Base-by-base conservation (phyloP, 2,329 filamentous ascomycete genomes). In the Cadophora gregata region DNA sequence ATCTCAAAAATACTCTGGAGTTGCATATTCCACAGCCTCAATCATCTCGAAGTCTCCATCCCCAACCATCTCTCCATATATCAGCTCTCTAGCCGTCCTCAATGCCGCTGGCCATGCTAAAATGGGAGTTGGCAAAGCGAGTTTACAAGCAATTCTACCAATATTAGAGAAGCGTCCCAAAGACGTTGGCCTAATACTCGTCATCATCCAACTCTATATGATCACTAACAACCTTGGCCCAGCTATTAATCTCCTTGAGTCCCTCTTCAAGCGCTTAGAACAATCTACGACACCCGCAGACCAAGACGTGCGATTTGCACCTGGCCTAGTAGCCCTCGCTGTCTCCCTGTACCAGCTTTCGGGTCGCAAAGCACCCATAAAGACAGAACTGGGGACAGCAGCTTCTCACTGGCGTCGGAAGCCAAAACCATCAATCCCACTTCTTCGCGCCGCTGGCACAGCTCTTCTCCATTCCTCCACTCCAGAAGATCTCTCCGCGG, bases 401-500 rank as follows among this genome's bases (percentile, higher is more conserved):
- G 93, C 93, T 12, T 82, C 85, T 16, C 90, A 96, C 80, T 98
- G 96, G 94, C 86, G 88, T 62, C 82, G 84, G 55, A 90, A 89
- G 71, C 81, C 85, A 10, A 82, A 85, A 71, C 78, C 81, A 70
- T 79, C 88, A 0, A 79, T 84, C n/a, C 86, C 91, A 0, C 86
- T 98, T 6, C 84, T 97, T 60, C 88, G 89, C 66, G 92, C 93
- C 63, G 93, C 94, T 8, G 95, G 92, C n/a, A 85, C 90, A 50
- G 89, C 93, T 58, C 86, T 98, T 10, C 86, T 97, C 58, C 88
- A 90, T 71, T 97, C 93, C 0, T 86, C 89, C 7, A 86, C 89
- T 58, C 77, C 83, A 0, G 84, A 90, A 19, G 92, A 97, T 71
- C 81, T 93, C 29, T 78, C 84, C 16, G 82, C 88, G 0, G 94